Percentiles rank a stretch among this genome's conserved stretches.
Evolutionary conservation across 2,329 filamentous ascomycete genomes (phyloP).

Genomic region (Beauveria australis): DNA sequence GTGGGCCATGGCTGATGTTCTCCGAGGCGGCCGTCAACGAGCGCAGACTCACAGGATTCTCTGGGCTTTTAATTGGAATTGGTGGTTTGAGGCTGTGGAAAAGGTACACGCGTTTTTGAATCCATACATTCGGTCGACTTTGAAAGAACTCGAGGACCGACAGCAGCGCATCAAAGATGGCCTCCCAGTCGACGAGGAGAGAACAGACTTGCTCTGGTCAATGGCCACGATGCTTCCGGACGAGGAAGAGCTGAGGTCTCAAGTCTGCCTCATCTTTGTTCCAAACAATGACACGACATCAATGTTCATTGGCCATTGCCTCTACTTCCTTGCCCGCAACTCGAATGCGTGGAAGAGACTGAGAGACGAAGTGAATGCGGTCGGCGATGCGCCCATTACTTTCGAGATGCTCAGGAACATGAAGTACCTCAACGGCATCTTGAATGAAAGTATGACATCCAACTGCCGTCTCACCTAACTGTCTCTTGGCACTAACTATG

Average conservation of each 20-base stretch:
- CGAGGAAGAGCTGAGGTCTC: constrained; percentile 7
- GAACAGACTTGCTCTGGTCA: constrained; percentile 13
- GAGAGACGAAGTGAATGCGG: constrained; percentile 6
- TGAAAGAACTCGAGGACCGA: constrained; percentile 13
- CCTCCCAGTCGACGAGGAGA: constrained; percentile 12
- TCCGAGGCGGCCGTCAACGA: constrained; percentile 13
- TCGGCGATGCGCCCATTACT: constrained; percentile 11
- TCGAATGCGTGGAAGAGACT: constrained; percentile 14
- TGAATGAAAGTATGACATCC: constrained; percentile 15
- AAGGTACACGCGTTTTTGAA: constrained; percentile 15
- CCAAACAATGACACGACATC: constrained; percentile 15
- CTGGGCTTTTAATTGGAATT: constrained; percentile 16
- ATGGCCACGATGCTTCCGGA: constrained; percentile 13
- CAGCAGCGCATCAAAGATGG: constrained; percentile 13
- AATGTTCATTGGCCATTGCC: constrained; percentile 14
- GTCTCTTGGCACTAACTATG: not conserved
- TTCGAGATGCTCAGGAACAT: constrained; percentile 15
- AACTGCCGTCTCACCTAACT: no score
- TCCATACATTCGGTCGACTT: constrained; percentile 12
- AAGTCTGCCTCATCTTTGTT: constrained; percentile 15
- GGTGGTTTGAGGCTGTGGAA: constrained; percentile 14
- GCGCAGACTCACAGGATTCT: constrained; percentile 14
- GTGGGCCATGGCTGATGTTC: constrained; percentile 15
- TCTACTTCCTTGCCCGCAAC: constrained; percentile 13
- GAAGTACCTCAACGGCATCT: constrained; percentile 16